Evolutionary conservation across 371 early-diverging fungal species (phyloP), one percentile per base, ranked within the genome.

Genomic region (Lichtheimia corymbifera): DNA sequence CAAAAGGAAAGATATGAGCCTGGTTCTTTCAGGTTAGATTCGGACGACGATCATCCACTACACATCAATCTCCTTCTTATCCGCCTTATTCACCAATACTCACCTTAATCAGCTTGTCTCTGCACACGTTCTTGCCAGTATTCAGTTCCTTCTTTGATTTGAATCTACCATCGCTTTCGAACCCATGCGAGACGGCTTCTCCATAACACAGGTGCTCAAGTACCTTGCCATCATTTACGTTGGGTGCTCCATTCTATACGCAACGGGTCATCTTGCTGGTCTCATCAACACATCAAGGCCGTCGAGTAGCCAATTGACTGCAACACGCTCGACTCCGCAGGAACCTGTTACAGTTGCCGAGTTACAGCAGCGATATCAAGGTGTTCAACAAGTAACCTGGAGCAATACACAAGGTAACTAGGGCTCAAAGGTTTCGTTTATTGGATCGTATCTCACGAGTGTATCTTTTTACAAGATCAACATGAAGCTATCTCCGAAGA

Each of bases 211-310:
- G 52, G 55, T 56, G 14, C 50, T 69, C 50, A 68, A 66, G 41
- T 67, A 66, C 60, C 44, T 73, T 50, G 63, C 61, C 7, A 18
- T 69, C 25, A 13, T 65, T 20, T 73, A 73, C 55, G 60, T 73
- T 44, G 61, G 59, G 14, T 52, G 66, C 24, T 73, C 73, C 4
- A 40, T 73, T 11, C 40, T 73, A 27, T 73, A 73, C 53, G 56
- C 73, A 47, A 68, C 73, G 5, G 64, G 51, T 52, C 67, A 73
- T 61, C 65, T 73, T 7, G 58, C 64, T 4, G 64, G 64, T 44
- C 22, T 67, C 41, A 53, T 42, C n/a, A 53, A 49, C n/a, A 51
- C 57, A 52, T 56, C 62, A 50, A 20, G 51, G 20, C 5, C 50
- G 13, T 30, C 41, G 9, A 35, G 41, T 35, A 12, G 25, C 41